Conservation (phyloP, 768 basidiomycete species). For the Podaxis rugospora region DNA sequence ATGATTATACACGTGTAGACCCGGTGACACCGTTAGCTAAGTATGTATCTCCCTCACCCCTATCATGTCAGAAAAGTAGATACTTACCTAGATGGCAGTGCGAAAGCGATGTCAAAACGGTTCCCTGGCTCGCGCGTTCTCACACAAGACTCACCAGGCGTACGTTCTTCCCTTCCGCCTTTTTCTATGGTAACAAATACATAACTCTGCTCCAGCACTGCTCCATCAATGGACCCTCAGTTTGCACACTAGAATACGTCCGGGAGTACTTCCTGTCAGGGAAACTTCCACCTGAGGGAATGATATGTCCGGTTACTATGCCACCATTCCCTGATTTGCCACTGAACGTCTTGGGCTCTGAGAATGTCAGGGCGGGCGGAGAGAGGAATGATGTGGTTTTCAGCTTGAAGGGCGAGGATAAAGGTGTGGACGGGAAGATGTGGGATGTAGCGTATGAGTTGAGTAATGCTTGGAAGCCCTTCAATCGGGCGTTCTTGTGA, state of each 20-base stretch:
- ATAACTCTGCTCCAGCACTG: conserved; percentile 22
- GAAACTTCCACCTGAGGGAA: conserved; percentile 31
- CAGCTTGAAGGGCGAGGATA: too few relatives aligned
- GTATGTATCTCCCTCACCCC: conserved; percentile 14
- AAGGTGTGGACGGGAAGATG: background rate
- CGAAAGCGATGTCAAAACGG: conserved; percentile 31
- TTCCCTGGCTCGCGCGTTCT: conserved; percentile 36
- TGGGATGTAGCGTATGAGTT: background rate
- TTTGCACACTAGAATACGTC: conserved; percentile 29
- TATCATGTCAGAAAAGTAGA: background rate
- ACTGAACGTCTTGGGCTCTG: too few relatives aligned
- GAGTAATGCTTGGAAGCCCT: background rate
- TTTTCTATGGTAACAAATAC: background rate
- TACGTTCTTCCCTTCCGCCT: conserved; percentile 12
- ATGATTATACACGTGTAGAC: conserved; percentile 16
- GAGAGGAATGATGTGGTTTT: too few relatives aligned
- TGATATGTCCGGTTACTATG: conserved; percentile 31
- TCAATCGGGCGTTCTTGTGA: background rate
- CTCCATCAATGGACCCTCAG: conserved; percentile 27
- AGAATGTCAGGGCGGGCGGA: too few relatives aligned
- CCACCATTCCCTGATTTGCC: conserved; percentile 18
- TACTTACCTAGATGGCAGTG: conserved; percentile 21
- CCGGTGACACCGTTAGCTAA: conserved; percentile 26
- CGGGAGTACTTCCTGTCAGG: conserved; percentile 36
- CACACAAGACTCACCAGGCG: conserved; percentile 37